Base-by-base conservation (phyloP, 257 asterid genomes). In the Solanum peruvianum region DNA sequence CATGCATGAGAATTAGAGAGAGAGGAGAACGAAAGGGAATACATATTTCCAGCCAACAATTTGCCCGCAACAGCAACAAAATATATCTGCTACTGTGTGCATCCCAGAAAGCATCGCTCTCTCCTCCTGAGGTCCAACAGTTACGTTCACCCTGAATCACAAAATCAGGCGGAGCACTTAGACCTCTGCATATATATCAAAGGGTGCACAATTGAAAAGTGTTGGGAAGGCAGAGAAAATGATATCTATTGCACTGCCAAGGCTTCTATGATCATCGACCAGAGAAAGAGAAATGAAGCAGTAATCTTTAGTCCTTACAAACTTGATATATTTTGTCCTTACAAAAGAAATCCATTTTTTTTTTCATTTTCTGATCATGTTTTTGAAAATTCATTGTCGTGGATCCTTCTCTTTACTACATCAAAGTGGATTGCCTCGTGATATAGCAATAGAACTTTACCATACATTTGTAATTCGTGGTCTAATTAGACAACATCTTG, bases 31-130 rank as follows among this genome's bases (percentile, higher is more conserved):
- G 42, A 86, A 49, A 86, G 77, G 86, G 81, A 80, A 15, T 80
- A 96, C 98, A 42, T 95, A 95, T 96, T 96, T 96, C 98, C 99
- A 96, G 78, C 99, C 98, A 75, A 95, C 92, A 47, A 91, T 90
- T 64, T 94, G 96, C 58, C 98, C 96, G 33, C 99, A 96, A 88
- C 88, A 91, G 92, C 95, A 92, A 91, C 99, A 96, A 90, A 90
- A 96, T 35, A 94, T 91, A 86, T 96, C 99, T 3, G 97, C 94
- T 3, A 96, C 94, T 0, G 96, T 95, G 83, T 96, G 97, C 94
- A 91, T 89, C 66, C 98, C 98, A 37, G 98, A 91, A 60, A 94
- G 88, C 99, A 96, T 96, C 93, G 88, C 58, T 86, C 97, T 93
- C 72, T 95, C 97, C 87, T 96, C 98, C 47, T 23, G 95, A 87